These are phyloP conservation scores for Agastache rugosa DNA, from an alignment of 257 asterid genomes.

Conservation along the genomic window DNA sequence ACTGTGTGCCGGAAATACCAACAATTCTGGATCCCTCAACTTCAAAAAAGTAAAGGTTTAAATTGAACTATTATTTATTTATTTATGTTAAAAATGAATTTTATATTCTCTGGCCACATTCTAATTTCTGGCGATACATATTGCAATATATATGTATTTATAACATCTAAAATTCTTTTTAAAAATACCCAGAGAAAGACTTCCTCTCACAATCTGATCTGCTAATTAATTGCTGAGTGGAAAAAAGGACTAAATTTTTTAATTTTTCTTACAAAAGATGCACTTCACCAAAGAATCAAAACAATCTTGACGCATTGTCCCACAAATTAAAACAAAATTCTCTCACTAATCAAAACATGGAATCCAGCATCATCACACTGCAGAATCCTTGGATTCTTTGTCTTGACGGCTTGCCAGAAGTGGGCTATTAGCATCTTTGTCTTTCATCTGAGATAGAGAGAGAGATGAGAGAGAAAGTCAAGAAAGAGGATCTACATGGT, in stretches of 20 bases:
- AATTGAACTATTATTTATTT: too few species aligned
- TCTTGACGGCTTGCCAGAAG: conserved; percentile 59
- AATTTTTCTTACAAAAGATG: conserved; percentile 31
- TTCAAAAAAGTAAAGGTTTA: too few species aligned
- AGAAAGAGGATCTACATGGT: background rate
- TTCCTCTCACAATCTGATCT: background rate
- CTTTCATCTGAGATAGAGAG: conserved; percentile 53
- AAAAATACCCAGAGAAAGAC: too few species aligned
- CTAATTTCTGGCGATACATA: too few species aligned
- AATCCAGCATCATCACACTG: conserved; percentile 36
- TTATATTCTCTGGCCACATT: too few species aligned
- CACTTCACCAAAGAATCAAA: conserved; percentile 31
- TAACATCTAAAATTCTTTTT: too few species aligned
- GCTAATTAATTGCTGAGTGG: background rate
- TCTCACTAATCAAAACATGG: conserved; percentile 25
- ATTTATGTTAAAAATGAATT: too few species aligned
- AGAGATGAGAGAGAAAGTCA: background rate
- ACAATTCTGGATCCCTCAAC: too few species aligned
- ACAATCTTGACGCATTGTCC: conserved; percentile 19
- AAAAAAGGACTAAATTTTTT: conserved; percentile 2
- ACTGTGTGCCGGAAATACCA: too few species aligned
- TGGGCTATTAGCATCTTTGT: conserved; percentile 63
- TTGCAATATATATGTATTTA: too few species aligned
- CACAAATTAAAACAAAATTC: conserved; percentile 19
- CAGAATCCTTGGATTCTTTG: conserved; percentile 60